A percentile compares a stretch with the other conserved stretches of the same genome.
These are phyloP conservation scores for Hypocrella siamensis DNA, from an alignment of 2,329 filamentous ascomycete species.

Conservation along the genomic window DNA sequence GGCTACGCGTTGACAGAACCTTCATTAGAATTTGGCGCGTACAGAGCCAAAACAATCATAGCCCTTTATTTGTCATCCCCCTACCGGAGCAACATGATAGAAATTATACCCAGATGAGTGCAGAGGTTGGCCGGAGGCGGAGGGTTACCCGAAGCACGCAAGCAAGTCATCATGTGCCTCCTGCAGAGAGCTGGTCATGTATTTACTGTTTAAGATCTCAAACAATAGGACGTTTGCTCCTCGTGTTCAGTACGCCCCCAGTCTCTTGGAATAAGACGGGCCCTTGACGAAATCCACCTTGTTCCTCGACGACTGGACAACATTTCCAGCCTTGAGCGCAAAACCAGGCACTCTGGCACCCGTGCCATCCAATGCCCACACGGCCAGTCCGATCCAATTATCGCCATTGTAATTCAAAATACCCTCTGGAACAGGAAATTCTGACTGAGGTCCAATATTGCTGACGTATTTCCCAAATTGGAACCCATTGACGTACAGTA, in stretches of 20 bases:
- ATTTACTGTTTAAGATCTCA: background rate
- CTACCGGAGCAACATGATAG: too few species aligned
- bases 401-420: slow-evolving; percentile 53
- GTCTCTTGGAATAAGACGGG: slow-evolving; percentile 27
- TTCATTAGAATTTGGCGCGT: too few species aligned
- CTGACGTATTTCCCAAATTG: slow-evolving; percentile 48
- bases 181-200: background rate
- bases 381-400: slow-evolving; percentile 51
- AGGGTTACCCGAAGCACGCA: too few species aligned
- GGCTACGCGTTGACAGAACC: too few species aligned
- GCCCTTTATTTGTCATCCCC: too few species aligned
- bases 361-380: slow-evolving; percentile 48
- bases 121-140: too few species aligned
- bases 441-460: slow-evolving; percentile 60
- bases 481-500: slow-evolving; percentile 62
- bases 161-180: too few species aligned
- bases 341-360: slow-evolving; percentile 42
- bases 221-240: background rate
- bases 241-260: slow-evolving; percentile 29
- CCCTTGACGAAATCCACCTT: slow-evolving; percentile 28
- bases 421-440: slow-evolving; percentile 58
- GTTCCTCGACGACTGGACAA: slow-evolving; percentile 33
- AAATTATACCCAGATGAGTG: too few species aligned
- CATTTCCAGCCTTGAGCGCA: slow-evolving; percentile 28
- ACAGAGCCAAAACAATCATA: too few species aligned